Evolutionary conservation across 208 protist species (phyloP).

Genomic region (Acanthamoeba sp.): DNA sequence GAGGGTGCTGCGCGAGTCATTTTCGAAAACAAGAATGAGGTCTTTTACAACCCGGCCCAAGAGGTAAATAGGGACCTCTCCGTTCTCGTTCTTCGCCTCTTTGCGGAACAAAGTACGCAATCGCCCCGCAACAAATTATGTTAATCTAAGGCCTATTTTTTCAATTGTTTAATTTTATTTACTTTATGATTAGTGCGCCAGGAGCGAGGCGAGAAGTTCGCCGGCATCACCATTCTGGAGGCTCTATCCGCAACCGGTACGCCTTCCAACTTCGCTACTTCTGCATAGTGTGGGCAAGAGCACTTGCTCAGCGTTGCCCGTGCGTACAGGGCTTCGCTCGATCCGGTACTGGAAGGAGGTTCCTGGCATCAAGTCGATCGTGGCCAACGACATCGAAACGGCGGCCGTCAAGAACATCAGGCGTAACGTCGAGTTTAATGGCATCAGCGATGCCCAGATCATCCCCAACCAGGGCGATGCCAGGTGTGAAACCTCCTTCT

Average conservation of each 20-base stretch:
- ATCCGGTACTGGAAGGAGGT: constrained; percentile 99
- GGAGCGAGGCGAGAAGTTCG: constrained; percentile 31
- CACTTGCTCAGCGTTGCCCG: too few relatives aligned
- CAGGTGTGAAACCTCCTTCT: constrained; percentile 38
- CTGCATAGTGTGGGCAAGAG: too few relatives aligned
- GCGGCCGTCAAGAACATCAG: constrained; percentile 96
- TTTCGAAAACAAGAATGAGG: constrained; percentile 73
- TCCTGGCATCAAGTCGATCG: constrained; percentile 95
- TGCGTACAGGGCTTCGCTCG: constrained; percentile 91
- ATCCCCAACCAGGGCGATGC: constrained; percentile 95
- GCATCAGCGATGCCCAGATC: constrained; percentile 89
- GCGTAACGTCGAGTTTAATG: constrained; percentile 97
- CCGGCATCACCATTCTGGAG: constrained; percentile 97
- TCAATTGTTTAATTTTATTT: constrained; percentile 3
- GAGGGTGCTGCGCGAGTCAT: constrained; percentile 56
- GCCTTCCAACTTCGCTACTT: background rate
- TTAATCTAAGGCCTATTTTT: background rate
- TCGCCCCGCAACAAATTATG: background rate
- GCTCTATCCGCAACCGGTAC: constrained; percentile 97
- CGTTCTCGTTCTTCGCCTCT: constrained; percentile 94
- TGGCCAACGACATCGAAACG: constrained; percentile 98
- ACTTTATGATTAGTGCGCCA: constrained; percentile 45
- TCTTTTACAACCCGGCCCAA: constrained; percentile 97
- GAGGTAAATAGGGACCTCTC: constrained; percentile 99
- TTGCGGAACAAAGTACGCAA: constrained; percentile 83